A percentile compares a stretch with the other conserved stretches of the same genome.
Evolutionary conservation across 179 eudicot genomes (phyloP).

Genomic region (Beta macrorhiza): DNA sequence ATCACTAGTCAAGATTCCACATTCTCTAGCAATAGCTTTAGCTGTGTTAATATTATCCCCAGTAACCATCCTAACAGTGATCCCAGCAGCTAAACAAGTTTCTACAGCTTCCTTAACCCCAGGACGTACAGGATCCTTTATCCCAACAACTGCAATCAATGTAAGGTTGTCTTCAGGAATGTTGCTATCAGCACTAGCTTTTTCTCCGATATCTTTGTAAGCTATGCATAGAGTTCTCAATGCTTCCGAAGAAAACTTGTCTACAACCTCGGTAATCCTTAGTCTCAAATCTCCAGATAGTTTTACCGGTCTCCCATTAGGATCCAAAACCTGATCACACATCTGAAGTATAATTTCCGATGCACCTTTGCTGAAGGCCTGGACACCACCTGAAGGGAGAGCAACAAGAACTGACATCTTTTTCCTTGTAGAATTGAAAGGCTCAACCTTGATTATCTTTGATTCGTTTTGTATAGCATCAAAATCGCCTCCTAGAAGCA

Average conservation of each 20-base stretch:
- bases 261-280: conserved; percentile 43
- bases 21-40: conserved; percentile 85
- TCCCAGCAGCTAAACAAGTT: conserved; percentile 76
- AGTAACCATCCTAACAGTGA: conserved; percentile 75
- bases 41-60: conserved; percentile 89
- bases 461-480: conserved; percentile 30
- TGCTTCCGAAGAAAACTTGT: conserved; percentile 67
- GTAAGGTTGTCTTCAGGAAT: conserved; percentile 63
- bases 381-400: conserved; percentile 40
- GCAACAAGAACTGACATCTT: conserved; percentile 68
- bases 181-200: conserved; percentile 21
- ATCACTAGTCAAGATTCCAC: conserved; percentile 72
- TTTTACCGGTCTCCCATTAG: conserved; percentile 44
- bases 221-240: conserved; percentile 79
- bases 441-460: conserved; percentile 57
- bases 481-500: conserved; percentile 42
- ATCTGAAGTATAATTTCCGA: conserved; percentile 61
- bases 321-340: conserved; percentile 57
- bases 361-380: conserved; percentile 77
- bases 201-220: conserved; percentile 46
- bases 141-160: conserved; percentile 67
- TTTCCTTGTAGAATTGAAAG: conserved; percentile 69
- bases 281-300: conserved; percentile 49
- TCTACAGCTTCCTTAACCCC: conserved; percentile 81
- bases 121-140: conserved; percentile 87